phyloP scores from a whole-genome alignment of 805 yeast genomes.

The Monosporozyma yasuniensis region DNA sequence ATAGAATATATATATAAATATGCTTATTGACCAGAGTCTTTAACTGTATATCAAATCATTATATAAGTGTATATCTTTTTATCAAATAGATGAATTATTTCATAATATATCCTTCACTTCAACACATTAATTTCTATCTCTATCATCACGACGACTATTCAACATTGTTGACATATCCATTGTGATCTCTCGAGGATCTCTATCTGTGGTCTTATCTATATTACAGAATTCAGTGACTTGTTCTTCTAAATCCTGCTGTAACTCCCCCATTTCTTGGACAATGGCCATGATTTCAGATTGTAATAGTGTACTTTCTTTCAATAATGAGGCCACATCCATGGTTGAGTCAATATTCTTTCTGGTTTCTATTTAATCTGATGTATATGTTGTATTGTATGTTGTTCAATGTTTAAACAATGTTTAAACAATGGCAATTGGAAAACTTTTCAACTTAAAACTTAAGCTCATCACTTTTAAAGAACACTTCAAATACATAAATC shows the following conservation, averaged over 20 bases:
- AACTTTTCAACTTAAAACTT: slow-evolving; percentile 1
- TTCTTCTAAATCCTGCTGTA: not conserved
- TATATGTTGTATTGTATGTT: not conserved
- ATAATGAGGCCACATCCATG: not conserved
- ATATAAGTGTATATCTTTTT: too few species aligned
- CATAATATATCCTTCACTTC: not conserved
- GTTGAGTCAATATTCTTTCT: too few species aligned
- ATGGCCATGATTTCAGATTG: slow-evolving; percentile 21
- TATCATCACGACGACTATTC: not conserved
- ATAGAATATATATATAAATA: not conserved
- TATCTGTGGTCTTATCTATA: not conserved
- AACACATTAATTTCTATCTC: not conserved
- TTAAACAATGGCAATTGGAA: not conserved
- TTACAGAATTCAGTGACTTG: not conserved
- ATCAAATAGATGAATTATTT: too few species aligned
- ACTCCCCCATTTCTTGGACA: slow-evolving; percentile 13
- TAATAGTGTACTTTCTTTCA: slow-evolving; percentile 7
- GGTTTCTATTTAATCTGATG: too few species aligned
- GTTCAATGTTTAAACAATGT: not conserved
- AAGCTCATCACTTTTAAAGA: not conserved
- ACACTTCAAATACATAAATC: not conserved
- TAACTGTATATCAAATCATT: too few species aligned
- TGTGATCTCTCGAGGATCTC: not conserved
- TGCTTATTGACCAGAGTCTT: too few species aligned
- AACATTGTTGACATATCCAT: not conserved